Conservation (phyloP, 495 filamentous ascomycete species). For the Neurospora sp. region DNA sequence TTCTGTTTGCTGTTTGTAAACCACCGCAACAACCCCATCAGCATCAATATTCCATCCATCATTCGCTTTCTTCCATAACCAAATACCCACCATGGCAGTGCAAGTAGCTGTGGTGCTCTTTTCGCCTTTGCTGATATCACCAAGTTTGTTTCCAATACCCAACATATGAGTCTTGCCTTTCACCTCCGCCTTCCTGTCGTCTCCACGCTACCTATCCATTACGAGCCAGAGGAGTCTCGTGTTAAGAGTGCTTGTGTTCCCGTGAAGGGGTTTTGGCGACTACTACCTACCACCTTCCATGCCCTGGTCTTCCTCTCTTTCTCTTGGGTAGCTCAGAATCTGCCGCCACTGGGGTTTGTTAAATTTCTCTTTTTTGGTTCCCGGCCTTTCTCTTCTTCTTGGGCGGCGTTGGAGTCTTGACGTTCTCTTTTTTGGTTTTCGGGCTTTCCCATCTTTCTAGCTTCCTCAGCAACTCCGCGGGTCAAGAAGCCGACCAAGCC, state of each 20-base stretch:
- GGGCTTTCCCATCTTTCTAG: background rate
- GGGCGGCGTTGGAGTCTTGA: background rate
- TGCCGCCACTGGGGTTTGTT: background rate
- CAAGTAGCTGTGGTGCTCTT: background rate
- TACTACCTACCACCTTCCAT: background rate
- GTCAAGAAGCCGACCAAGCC: background rate
- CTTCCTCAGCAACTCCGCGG: background rate
- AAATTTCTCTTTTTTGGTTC: background rate
- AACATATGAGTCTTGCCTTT: background rate
- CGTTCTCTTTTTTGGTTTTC: background rate
- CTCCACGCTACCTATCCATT: too few species aligned
- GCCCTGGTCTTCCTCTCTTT: background rate
- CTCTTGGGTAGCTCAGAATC: background rate
- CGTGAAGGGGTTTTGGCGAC: background rate
- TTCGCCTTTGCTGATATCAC: background rate
- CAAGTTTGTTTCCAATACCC: background rate
- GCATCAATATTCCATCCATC: background rate
- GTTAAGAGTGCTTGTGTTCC: background rate
- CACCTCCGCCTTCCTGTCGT: background rate
- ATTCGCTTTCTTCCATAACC: background rate
- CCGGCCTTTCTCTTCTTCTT: background rate
- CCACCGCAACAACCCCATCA: background rate
- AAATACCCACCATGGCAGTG: background rate
- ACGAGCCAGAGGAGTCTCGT: background rate
- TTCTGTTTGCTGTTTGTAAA: background rate